Conservation (phyloP, 495 filamentous ascomycete species). For the Margaritispora aquatica region DNA sequence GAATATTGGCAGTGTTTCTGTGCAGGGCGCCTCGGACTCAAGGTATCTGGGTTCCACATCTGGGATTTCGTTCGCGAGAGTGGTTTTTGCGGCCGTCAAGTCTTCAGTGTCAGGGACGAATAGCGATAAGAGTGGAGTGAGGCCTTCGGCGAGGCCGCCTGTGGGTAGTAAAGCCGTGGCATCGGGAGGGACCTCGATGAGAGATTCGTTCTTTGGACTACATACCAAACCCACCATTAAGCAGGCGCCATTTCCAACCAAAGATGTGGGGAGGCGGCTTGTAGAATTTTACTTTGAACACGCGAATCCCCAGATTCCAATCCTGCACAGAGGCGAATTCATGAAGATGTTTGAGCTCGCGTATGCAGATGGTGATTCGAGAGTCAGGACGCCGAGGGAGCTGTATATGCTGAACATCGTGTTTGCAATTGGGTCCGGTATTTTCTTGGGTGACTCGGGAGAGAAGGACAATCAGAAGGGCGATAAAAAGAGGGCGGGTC, state of each 20-base stretch:
- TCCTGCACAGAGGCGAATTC: constrained; percentile 83
- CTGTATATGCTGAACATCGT: constrained; percentile 94
- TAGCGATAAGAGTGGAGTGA: constrained; percentile 37
- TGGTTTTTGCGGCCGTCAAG: constrained; percentile 92
- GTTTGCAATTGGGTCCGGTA: constrained; percentile 93
- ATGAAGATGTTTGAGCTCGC: constrained; percentile 75
- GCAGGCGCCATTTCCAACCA: constrained; percentile 77
- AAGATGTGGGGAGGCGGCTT: constrained; percentile 61
- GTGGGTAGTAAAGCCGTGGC: constrained; percentile 25
- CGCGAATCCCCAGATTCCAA: constrained; percentile 91
- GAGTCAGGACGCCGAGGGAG: constrained; percentile 70
- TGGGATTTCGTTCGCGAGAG: constrained; percentile 88
- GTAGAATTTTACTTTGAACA: constrained; percentile 88
- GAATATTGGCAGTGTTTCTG: constrained; percentile 71
- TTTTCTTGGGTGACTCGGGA: constrained; percentile 68
- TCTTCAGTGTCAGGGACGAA: constrained; percentile 63
- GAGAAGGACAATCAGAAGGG: constrained; percentile 27
- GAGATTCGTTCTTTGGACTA: constrained; percentile 91
- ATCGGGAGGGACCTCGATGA: constrained; percentile 64
- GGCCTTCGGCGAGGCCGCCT: constrained; percentile 11
- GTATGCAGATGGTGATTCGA: constrained; percentile 56
- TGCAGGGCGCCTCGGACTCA: constrained; percentile 67
- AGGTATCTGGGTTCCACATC: constrained; percentile 81
- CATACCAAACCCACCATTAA: constrained; percentile 84
- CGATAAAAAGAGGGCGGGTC: constrained; percentile 16